Percentiles rank a stretch among this genome's conserved stretches.
These are phyloP conservation scores for Debaryomyces prosopidis DNA, from an alignment of 805 yeast species.

Conservation along the genomic window DNA sequence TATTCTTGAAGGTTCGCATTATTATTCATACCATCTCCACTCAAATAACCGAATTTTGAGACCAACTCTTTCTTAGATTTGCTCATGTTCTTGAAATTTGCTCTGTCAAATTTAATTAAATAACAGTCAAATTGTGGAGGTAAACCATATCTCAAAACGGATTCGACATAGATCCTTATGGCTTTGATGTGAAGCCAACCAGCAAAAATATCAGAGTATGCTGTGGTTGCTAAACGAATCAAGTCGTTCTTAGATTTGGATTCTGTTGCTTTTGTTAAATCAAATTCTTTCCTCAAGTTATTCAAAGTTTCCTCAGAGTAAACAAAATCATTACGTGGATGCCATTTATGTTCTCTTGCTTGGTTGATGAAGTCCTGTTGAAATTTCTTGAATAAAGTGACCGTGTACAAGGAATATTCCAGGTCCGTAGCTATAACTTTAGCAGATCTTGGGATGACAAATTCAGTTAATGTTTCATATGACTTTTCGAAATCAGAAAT, in stretches of 20 bases:
- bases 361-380: constrained; percentile 66
- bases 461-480: constrained; percentile 75
- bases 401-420: constrained; percentile 72
- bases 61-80: constrained; percentile 71
- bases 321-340: constrained; percentile 83
- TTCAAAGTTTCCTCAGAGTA: constrained; percentile 78
- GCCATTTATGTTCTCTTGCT: constrained; percentile 83
- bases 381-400: constrained; percentile 82
- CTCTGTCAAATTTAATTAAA: constrained; percentile 45
- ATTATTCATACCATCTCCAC: constrained; percentile 81
- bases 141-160: constrained; percentile 92
- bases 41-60: constrained; percentile 80
- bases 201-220: constrained; percentile 82
- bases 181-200: constrained; percentile 91
- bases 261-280: constrained; percentile 73
- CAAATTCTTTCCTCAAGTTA: constrained; percentile 75
- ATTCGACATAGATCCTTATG: constrained; percentile 85
- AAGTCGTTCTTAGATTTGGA: constrained; percentile 72
- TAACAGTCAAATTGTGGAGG: constrained; percentile 83
- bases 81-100: constrained; percentile 35
- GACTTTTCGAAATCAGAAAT: constrained; percentile 59
- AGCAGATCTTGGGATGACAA: constrained; percentile 94
- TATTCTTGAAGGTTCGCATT: constrained; percentile 81
- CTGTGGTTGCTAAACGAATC: constrained; percentile 79
- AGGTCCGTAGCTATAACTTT: constrained; percentile 64